Evolutionary conservation across 2,329 filamentous ascomycete genomes (phyloP).

Genomic region (Trichoderma sp.): DNA sequence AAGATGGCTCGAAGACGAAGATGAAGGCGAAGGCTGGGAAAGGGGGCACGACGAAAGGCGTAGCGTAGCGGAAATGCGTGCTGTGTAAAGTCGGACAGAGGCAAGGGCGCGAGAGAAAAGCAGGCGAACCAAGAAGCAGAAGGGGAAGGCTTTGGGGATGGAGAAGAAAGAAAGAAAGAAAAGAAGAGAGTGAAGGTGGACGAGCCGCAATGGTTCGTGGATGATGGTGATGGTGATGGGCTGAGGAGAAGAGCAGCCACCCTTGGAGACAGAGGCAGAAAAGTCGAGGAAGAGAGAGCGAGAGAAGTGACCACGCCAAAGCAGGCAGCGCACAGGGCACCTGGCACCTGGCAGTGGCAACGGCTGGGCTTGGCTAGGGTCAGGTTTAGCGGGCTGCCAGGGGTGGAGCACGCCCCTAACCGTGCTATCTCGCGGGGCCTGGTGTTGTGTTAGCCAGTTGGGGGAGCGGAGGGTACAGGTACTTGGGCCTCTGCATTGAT

Average conservation of each 20-base stretch:
- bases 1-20: slow-evolving; percentile 24
- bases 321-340: slow-evolving; percentile 18
- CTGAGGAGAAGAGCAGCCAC: slow-evolving; percentile 18
- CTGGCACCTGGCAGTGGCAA: slow-evolving; percentile 20
- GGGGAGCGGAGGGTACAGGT: background rate
- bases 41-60: slow-evolving; percentile 30
- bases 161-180: slow-evolving; percentile 30
- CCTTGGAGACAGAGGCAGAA: slow-evolving; percentile 13
- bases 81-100: slow-evolving; percentile 24
- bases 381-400: slow-evolving; percentile 16
- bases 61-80: slow-evolving; percentile 21
- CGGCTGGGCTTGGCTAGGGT: slow-evolving; percentile 21
- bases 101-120: slow-evolving; percentile 26
- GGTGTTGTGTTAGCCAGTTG: slow-evolving; percentile 1
- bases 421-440: slow-evolving; percentile 18
- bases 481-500: background rate
- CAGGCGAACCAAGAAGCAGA: slow-evolving; percentile 32
- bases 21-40: slow-evolving; percentile 29
- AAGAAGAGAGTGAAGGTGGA: slow-evolving; percentile 24
- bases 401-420: slow-evolving; percentile 20
- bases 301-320: slow-evolving; percentile 10
- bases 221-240: slow-evolving; percentile 15
- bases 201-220: slow-evolving; percentile 19
- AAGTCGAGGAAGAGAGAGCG: slow-evolving; percentile 18
- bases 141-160: slow-evolving; percentile 24